Conservation (phyloP, 345 rosid genomes). For the Camelina neglecta region DNA sequence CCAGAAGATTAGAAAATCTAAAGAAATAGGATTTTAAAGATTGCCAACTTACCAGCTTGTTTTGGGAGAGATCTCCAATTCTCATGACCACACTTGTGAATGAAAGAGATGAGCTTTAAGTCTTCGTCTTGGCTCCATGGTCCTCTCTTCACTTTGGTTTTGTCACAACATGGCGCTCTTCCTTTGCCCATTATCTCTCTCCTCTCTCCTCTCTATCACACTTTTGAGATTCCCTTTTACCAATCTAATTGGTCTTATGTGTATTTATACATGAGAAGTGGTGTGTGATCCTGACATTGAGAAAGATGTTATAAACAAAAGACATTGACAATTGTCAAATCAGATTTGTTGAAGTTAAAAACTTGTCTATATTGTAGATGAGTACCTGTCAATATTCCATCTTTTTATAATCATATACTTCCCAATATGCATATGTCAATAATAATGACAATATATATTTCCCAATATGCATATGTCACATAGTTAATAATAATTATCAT, state of each 20-base stretch:
- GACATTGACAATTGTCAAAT: constrained; percentile 38
- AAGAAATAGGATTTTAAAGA: constrained; percentile 15
- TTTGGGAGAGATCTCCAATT: constrained; percentile 71
- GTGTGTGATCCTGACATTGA: constrained; percentile 16
- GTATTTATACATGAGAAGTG: constrained; percentile 38
- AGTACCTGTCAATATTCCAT: constrained; percentile 24
- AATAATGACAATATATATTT: background rate
- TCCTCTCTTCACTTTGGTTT: constrained; percentile 67
- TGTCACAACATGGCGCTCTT: constrained; percentile 70
- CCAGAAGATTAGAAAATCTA: constrained; percentile 2
- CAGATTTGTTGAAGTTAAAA: constrained; percentile 24
- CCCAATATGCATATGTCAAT: background rate
- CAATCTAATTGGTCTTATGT: constrained; percentile 36
- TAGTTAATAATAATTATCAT: too few relatives aligned
- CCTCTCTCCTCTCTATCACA: background rate
- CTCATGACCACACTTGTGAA: constrained; percentile 58
- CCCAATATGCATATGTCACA: too few relatives aligned
- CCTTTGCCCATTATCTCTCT: constrained; percentile 38
- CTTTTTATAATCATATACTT: background rate
- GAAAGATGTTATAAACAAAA: constrained; percentile 27
- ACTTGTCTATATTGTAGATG: constrained; percentile 32
- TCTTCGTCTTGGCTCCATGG: constrained; percentile 75
- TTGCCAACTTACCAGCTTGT: constrained; percentile 54
- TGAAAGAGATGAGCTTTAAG: constrained; percentile 53
- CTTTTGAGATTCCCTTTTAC: constrained; percentile 33